Evolutionary conservation across 805 yeast genomes (phyloP), one percentile per base, ranked within the genome.

Genomic region (Tetrapisispora namnaoensis): DNA sequence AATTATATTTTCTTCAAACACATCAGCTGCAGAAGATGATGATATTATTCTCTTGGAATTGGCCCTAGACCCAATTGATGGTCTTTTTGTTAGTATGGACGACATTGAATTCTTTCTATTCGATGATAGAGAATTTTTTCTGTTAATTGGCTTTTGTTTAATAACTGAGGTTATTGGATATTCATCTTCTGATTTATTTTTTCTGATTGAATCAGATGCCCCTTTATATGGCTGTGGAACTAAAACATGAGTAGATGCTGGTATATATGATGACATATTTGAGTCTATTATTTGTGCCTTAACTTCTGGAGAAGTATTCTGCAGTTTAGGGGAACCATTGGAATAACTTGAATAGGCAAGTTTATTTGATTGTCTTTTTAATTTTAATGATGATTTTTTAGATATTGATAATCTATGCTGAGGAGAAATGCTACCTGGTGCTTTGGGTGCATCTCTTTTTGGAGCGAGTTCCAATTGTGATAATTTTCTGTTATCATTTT

Each of bases 401-500:
- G 56, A 55, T 11, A 47, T 38, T 2, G 60, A 51, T 14, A 40
- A 34, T 4, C 55, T 46, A 32, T 53, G 53, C 37, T 54, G 62
- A 13, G 62, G 65, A 2, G 61, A 60, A 1, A 51, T 47, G 38
- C 54, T 55, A 2, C 55, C 57, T 2, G 88, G 86, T 4, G 88
- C 86, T 7, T 83, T 84, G 0, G 88, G 89, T 0, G 88, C 84
- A 13, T 74, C 79, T 56, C 95, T 69, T 50, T 73, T 76, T 0
- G 95, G 93, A 10, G 84, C 78, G 21, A 85, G 24, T 36, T 41
- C 49, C 35, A 17, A 16, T 35, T 45, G 48, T 78, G 41, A 79
- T 41, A 95, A 68, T 46, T 88, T 72, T 55, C 83, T 79, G 57
- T 87, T 93, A 63, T 89, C 89, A 51, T 86, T 86, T 57, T 85